A percentile compares a stretch with the other conserved stretches of the same genome.
These are phyloP conservation scores for Aegilops bicornis DNA, from an alignment of 176 grass and related monocot genomes.

Conservation along the genomic window DNA sequence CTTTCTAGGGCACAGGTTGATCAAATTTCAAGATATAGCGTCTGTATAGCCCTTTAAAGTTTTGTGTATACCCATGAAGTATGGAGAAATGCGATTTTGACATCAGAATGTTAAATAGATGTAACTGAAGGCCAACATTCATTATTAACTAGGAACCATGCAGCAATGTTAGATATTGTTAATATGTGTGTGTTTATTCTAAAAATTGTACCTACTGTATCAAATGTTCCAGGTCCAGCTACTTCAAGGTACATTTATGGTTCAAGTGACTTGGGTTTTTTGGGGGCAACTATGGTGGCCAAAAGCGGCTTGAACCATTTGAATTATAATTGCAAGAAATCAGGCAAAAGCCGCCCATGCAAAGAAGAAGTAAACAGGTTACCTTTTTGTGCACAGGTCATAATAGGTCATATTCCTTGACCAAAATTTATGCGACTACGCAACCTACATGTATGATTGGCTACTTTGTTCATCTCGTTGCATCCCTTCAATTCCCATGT, in stretches of 20 bases:
- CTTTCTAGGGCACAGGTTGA: not conserved
- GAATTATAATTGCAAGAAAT: not conserved
- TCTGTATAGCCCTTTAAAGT: slow-evolving; percentile 3
- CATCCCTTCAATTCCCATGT: not conserved
- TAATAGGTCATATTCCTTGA: too few species aligned
- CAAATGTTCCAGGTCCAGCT: not conserved
- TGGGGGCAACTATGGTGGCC: too few species aligned
- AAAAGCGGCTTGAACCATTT: not conserved
- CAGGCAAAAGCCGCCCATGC: not conserved
- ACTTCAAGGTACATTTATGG: not conserved
- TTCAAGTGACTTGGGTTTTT: not conserved
- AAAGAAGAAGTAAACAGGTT: not conserved
- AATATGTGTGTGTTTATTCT: not conserved
- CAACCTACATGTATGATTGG: not conserved
- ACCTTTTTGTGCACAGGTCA: too few species aligned
- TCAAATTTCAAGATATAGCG: slow-evolving; percentile 11
- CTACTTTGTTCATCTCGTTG: not conserved
- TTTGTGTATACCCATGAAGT: not conserved
- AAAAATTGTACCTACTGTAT: not conserved
- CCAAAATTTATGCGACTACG: too few species aligned
- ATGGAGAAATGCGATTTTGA: not conserved
- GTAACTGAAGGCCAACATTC: not conserved
- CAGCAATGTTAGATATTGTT: not conserved
- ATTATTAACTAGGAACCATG: not conserved
- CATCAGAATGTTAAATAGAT: not conserved